Evolutionary conservation across 2,329 filamentous ascomycete genomes (phyloP), one percentile per base, ranked within the genome.

Genomic region (Colletotrichum australisinense): DNA sequence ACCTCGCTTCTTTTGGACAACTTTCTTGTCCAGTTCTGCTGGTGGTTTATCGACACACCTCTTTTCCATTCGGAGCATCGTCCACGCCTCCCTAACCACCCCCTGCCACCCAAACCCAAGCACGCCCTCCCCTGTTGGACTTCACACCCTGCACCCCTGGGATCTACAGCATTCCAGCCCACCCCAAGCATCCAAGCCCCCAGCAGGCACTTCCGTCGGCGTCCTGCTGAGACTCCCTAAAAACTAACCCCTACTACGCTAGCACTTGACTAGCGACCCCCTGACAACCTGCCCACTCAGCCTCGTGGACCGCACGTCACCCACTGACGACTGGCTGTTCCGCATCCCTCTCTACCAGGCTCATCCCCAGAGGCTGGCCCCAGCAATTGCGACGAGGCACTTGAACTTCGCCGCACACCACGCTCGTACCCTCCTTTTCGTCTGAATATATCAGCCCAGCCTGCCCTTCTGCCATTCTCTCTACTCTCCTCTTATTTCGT

Each of bases 261-360:
- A 73, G 67, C 46, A 65, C 52, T 55, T 63, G 60, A 38, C 52
- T 64, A 59, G 59, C 62, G 53, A 53, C 64, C 63, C 70, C 69
- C 63, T 63, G 69, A 64, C 73, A 73, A 63, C 67, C 67, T 65
- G 59, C 62, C 67, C 72, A 71, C 80, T 84, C 83, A 85, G 83
- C 84, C 84, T 84, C 84, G 82, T 83, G 81, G 78, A 79, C 79
- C 77, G 78, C 84, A 85, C 83, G 82, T 85, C 83, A 84, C 81
- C 79, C 77, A 80, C 79, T 81, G 80, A 83, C 80, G 80, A 81
- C 80, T 72, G 49, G 62, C 67, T 63, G 67, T 63, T 65, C 75
- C 71, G 74, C 77, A 75, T 72, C 42, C 60, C 73, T 71, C 74
- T 63, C 68, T 57, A 67, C 67, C 75, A 75, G 52, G 28, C 56